phyloP scores from a whole-genome alignment of 352 stramenopile species.

The Achlya hypogyna region DNA sequence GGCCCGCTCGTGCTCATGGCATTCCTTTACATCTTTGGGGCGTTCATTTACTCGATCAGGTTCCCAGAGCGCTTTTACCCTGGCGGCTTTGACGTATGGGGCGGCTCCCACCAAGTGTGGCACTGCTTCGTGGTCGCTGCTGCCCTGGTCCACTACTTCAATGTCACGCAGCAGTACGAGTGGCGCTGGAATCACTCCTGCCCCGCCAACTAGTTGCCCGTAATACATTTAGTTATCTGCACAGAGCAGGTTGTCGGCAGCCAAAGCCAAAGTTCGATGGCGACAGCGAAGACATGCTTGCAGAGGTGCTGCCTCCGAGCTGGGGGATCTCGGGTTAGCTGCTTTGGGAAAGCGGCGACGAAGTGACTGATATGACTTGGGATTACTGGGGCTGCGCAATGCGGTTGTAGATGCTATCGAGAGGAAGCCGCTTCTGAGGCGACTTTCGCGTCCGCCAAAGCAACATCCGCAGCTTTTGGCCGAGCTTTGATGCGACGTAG shows the following conservation, averaged over 20 bases:
- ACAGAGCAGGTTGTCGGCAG: too few species aligned
- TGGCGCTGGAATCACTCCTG: conserved; percentile 79
- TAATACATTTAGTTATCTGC: too few species aligned
- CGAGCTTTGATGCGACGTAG: not conserved
- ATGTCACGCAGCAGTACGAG: conserved; percentile 77
- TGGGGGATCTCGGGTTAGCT: too few species aligned
- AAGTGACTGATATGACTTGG: too few species aligned
- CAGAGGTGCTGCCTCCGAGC: too few species aligned
- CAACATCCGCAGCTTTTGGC: not conserved
- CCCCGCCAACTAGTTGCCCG: not conserved
- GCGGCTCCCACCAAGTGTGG: conserved; percentile 83
- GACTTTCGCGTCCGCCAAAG: not conserved
- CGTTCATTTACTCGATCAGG: conserved; percentile 76
- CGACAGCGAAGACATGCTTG: too few species aligned
- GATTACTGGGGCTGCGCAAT: too few species aligned
- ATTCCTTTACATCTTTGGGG: conserved; percentile 66
- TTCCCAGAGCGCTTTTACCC: conserved; percentile 81
- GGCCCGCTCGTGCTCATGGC: conserved; percentile 68
- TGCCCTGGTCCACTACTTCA: conserved; percentile 75
- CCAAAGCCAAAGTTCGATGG: too few species aligned
- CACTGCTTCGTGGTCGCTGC: conserved; percentile 78
- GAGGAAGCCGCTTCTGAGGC: not conserved
- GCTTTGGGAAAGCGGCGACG: too few species aligned
- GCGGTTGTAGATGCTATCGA: not conserved
- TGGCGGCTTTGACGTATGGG: conserved; percentile 74